Conservation (phyloP, 768 basidiomycete species). For the Mycena vulgaris region DNA sequence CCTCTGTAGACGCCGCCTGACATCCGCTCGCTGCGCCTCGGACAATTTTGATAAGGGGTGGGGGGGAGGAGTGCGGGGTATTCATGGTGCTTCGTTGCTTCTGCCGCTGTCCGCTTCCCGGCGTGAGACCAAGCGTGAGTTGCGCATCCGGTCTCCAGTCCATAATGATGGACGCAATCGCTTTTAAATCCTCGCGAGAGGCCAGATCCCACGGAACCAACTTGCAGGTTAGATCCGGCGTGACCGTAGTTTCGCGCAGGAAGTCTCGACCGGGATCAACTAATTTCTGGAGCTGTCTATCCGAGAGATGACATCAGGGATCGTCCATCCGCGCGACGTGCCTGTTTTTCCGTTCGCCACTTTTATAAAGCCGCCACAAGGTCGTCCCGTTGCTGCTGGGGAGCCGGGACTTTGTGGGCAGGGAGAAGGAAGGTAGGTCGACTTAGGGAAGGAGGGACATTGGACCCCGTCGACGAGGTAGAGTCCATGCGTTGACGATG, state of each 20-base stretch:
- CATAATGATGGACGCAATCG: constrained; percentile 13
- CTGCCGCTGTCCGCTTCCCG: constrained; percentile 1
- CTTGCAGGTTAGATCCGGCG: constrained; percentile 24
- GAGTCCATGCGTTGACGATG: constrained; percentile 19
- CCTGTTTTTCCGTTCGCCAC: constrained; percentile 8
- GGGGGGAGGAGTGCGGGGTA: too few species aligned
- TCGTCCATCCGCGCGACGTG: background rate
- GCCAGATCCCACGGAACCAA: constrained; percentile 8
- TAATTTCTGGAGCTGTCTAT: constrained; percentile 12
- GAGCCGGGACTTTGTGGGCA: constrained; percentile 4
- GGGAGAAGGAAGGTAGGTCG: constrained; percentile 10
- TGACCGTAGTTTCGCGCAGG: constrained; percentile 6
- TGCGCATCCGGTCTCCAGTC: constrained; percentile 23
- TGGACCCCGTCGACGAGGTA: constrained; percentile 5
- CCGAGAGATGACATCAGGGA: constrained; percentile 16
- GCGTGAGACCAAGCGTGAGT: constrained; percentile 9
- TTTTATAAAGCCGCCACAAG: constrained; percentile 10
- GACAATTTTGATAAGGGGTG: too few species aligned
- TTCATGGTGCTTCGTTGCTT: constrained; percentile 4
- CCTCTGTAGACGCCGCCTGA: too few species aligned
- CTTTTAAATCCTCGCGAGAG: constrained; percentile 2
- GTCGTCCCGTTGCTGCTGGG: constrained; percentile 21
- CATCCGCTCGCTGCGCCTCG: too few species aligned
- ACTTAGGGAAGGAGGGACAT: background rate
- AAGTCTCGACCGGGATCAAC: constrained; percentile 14